Percentiles rank a stretch among this genome's conserved stretches.
Conservation (phyloP, 257 asterid species). For the Ballota nigra region DNA sequence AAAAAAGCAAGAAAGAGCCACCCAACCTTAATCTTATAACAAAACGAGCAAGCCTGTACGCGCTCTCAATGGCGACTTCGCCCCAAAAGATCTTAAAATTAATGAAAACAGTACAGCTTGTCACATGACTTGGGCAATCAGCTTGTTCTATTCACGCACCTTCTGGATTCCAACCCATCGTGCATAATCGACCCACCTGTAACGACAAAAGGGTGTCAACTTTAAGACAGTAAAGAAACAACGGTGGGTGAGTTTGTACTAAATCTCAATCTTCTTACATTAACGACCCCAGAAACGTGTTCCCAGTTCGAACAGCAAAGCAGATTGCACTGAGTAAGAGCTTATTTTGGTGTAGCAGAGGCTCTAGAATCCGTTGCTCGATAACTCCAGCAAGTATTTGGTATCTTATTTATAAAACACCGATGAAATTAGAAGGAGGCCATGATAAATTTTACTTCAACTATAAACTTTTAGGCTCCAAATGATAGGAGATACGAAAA, state of each 20-base stretch:
- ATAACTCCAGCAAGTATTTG: constrained; percentile 89
- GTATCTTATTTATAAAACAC: constrained; percentile 51
- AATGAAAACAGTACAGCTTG: neutral
- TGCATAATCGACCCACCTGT: constrained; percentile 99
- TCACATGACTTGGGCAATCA: neutral
- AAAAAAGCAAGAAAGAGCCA: neutral
- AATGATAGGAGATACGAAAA: neutral
- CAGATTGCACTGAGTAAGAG: constrained; percentile 72
- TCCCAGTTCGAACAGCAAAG: constrained; percentile 89
- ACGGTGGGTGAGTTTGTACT: neutral
- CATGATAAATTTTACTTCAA: neutral
- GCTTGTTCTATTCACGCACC: constrained; percentile 46
- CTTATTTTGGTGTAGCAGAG: constrained; percentile 80
- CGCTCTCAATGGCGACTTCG: neutral
- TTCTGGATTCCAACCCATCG: constrained; percentile 83
- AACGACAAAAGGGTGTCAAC: constrained; percentile 4
- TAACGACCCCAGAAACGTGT: constrained; percentile 89
- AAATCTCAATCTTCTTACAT: constrained; percentile 46
- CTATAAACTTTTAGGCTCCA: neutral
- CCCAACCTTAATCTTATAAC: neutral
- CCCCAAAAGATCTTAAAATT: constrained; percentile 15
- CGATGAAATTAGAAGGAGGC: neutral
- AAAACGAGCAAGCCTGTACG: neutral
- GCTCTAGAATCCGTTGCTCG: constrained; percentile 84
- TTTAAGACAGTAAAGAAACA: neutral